Evolutionary conservation across 2,329 filamentous ascomycete species (phyloP).

Genomic region (Magnaporthales sp.): DNA sequence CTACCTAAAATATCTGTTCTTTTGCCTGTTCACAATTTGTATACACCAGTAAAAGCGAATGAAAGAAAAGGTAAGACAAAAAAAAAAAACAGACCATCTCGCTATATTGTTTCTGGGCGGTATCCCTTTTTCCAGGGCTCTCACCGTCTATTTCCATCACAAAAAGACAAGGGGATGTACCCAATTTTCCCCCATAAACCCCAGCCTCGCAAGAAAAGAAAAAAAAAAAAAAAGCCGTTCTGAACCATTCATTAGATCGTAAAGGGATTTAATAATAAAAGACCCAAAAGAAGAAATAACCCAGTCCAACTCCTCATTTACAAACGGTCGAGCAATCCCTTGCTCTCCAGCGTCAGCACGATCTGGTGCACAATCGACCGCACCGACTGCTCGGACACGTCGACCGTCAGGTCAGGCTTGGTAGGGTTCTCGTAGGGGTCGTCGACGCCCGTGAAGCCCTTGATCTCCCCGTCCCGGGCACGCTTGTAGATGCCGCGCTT

Average conservation of each 20-base stretch:
- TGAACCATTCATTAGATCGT: background rate
- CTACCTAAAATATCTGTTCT: too few species aligned
- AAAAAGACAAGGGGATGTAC: background rate
- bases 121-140: background rate
- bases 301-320: constrained; percentile 20
- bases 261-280: background rate
- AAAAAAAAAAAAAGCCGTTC: background rate
- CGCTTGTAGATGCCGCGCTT: constrained; percentile 81
- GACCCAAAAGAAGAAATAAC: background rate
- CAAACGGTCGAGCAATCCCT: constrained; percentile 72
- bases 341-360: constrained; percentile 80
- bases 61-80: background rate
- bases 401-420: constrained; percentile 78
- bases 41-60: background rate
- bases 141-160: constrained; percentile 1
- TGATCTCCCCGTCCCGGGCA: constrained; percentile 83
- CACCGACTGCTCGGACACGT: constrained; percentile 78
- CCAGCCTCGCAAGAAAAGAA: background rate
- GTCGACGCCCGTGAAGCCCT: constrained; percentile 96
- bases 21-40: background rate
- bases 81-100: background rate
- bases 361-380: constrained; percentile 96
- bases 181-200: background rate
- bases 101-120: background rate
- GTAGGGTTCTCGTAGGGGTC: constrained; percentile 85